Evolutionary conservation across 164 flowering plant species (phyloP).

Genomic region (Stephania yunnanensis): DNA sequence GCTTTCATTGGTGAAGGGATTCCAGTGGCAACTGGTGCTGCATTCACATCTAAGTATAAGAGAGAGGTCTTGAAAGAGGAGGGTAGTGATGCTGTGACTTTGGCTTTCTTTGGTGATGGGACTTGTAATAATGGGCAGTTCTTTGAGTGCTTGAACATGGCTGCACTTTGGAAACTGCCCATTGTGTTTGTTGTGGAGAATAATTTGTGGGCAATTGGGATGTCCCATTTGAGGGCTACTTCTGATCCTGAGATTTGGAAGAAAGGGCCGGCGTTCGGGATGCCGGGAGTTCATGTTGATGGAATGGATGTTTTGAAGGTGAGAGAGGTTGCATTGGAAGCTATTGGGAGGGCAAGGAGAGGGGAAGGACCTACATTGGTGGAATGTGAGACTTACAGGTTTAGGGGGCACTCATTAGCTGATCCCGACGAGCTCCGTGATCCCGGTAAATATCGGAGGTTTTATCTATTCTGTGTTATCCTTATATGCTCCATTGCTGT

Average conservation of each 20-base stretch:
- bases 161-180: constrained; percentile 89
- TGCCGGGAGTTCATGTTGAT: constrained; percentile 96
- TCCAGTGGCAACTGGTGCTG: constrained; percentile 94
- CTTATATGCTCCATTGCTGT: constrained; percentile 1
- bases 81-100: constrained; percentile 63
- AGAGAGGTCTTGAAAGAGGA: constrained; percentile 68
- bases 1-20: constrained; percentile 96
- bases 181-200: constrained; percentile 95
- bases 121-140: constrained; percentile 93
- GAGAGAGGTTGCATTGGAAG: constrained; percentile 89
- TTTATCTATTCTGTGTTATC: neutral
- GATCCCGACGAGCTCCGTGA: constrained; percentile 99
- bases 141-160: constrained; percentile 98
- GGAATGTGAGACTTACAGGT: constrained; percentile 93
- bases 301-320: constrained; percentile 99
- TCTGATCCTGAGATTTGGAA: constrained; percentile 94
- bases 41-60: constrained; percentile 64
- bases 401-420: constrained; percentile 96
- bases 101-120: constrained; percentile 91
- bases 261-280: constrained; percentile 86
- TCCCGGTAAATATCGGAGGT: constrained; percentile 50
- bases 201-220: constrained; percentile 99
- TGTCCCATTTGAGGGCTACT: constrained; percentile 91
- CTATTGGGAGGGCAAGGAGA: constrained; percentile 82
- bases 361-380: constrained; percentile 94